Evolutionary conservation across 148 eudicot genomes (phyloP).

Genomic region (Euryodendron excelsum): DNA sequence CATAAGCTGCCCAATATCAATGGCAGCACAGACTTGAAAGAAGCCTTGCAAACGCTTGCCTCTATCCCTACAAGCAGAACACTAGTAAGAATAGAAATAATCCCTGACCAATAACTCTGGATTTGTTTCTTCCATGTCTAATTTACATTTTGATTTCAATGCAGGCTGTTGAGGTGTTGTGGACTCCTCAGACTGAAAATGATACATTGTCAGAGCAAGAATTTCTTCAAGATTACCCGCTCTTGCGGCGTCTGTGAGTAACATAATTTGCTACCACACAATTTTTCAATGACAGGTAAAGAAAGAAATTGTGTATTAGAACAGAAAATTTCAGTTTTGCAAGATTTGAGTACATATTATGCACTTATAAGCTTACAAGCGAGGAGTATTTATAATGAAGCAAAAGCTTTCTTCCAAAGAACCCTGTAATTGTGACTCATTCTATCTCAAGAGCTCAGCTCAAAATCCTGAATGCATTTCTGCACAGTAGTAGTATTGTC

Average conservation of each 20-base stretch:
- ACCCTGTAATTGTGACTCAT: too few species aligned
- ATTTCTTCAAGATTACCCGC: conserved; percentile 71
- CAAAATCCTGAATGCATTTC: too few species aligned
- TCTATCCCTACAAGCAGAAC: conserved; percentile 72
- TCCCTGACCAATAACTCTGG: neutral
- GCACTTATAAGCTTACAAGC: too few species aligned
- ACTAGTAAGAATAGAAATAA: conserved; percentile 42
- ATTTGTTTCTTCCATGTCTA: neutral
- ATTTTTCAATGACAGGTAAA: neutral
- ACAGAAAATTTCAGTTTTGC: too few species aligned
- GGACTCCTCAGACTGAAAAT: conserved; percentile 78
- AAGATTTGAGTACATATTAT: too few species aligned
- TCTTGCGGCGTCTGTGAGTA: conserved; percentile 58
- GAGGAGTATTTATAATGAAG: too few species aligned
- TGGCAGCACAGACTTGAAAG: conserved; percentile 67
- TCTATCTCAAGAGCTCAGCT: too few species aligned
- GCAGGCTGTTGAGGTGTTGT: conserved; percentile 86
- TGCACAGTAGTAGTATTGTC: too few species aligned
- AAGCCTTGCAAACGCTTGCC: conserved; percentile 75
- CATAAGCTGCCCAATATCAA: conserved; percentile 72
- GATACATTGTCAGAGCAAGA: conserved; percentile 74
- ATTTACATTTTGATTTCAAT: conserved; percentile 11
- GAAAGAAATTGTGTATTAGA: too few species aligned
- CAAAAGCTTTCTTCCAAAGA: too few species aligned
- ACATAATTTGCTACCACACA: neutral